Base-by-base conservation (phyloP, 2,329 filamentous ascomycete genomes). In the Ramichloridium luteum region DNA sequence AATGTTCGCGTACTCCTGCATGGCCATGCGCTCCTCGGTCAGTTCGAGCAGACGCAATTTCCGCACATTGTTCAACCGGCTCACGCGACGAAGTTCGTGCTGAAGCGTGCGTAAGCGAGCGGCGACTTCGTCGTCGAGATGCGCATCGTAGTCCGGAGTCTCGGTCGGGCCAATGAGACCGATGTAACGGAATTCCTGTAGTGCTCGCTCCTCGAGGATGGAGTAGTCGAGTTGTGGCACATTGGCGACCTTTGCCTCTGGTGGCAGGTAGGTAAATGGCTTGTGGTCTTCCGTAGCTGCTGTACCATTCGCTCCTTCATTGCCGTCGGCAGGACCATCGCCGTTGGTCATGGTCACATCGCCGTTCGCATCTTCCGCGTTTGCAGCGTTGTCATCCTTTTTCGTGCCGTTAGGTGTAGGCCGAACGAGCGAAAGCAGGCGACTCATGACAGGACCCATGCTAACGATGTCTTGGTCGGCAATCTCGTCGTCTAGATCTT, bases 1-100 rank as follows among this genome's bases (percentile, higher is more conserved):
- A 47, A 98, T 98, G 34, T 85, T 94, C 55, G 79, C 80, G 63
- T 93, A 98, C 55, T 98, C 90, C 53, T 98, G 90, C 60, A 90
- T 78, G 0, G 90, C 90, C 74, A 98, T 88, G 43, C 84, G 77
- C 54, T 93, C 86, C 47, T 85, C 80, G 5, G 90, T 83, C 16
- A 94, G 69, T 22, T 94, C 86, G 1, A 83, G 75, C 8, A 98
- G 67, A 2, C 86, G 74, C 5, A 83, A 70, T 59, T 96, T 96
- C 40, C 85, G 80, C 4, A 88, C 84, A 23, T 86, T 88, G 55
- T 98, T 98, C 56, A 81, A 65, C 34, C 93, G 74, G 55, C 81
- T 80, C 53, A 90, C 79, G 37, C 85, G 76, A 44, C 83, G 80
- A 2, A 98, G 70, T 31, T 83, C 77, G 31, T 72, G 67, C 52